A percentile compares a stretch with the other conserved stretches of the same genome.
Evolutionary conservation across 306 rosid species (phyloP).

Genomic region (Ceratonia siliqua): DNA sequence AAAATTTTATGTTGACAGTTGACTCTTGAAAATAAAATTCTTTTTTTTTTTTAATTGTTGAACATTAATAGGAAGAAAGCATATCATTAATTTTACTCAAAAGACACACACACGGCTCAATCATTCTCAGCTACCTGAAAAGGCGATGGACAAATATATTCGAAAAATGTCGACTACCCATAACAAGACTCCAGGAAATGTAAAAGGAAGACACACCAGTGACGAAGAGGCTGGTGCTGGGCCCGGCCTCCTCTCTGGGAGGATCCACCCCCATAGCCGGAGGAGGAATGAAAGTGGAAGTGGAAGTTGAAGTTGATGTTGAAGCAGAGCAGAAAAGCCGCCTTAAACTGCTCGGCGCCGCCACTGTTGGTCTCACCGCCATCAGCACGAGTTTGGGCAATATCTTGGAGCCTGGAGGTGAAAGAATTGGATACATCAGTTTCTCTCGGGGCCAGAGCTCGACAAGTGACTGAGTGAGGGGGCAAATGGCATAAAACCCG

Average conservation of each 20-base stretch:
- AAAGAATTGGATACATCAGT: background rate
- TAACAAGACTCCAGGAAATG: background rate
- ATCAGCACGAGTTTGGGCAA: constrained; percentile 12
- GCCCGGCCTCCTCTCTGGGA: constrained; percentile 47
- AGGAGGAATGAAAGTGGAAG: constrained; percentile 35
- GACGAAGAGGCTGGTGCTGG: constrained; percentile 58
- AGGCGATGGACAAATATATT: background rate
- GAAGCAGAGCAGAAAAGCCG: constrained; percentile 35
- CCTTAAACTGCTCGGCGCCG: constrained; percentile 40
- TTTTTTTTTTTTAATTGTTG: no score
- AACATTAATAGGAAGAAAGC: no score
- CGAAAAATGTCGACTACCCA: background rate
- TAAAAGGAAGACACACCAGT: constrained; percentile 35
- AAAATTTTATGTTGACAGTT: no score
- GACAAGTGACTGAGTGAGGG: no score
- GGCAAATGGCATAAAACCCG: no score
- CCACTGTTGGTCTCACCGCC: constrained; percentile 49
- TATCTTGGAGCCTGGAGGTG: background rate
- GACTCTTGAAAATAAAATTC: no score
- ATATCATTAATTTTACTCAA: no score
- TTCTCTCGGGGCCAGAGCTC: no score
- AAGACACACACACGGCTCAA: background rate
- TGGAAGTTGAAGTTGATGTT: constrained; percentile 9
- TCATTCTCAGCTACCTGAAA: background rate
- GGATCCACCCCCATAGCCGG: constrained; percentile 29